phyloP scores from a whole-genome alignment of 352 stramenopile genomes.

The Globisporangium carolinianum region DNA sequence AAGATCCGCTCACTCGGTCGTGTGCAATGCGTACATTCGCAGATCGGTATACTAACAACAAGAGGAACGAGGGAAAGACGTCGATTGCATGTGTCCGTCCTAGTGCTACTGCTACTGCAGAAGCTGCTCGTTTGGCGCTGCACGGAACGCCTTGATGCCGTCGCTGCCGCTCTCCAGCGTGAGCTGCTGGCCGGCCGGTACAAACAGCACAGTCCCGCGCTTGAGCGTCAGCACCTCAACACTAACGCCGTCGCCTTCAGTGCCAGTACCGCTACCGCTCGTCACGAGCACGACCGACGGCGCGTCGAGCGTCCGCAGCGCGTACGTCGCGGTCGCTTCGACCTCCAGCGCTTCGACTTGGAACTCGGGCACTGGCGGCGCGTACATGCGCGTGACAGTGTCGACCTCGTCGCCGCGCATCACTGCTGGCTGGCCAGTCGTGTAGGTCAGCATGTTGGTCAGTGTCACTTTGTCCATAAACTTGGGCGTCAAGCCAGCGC shows the following conservation, averaged over 20 bases:
- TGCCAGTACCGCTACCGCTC: constrained; percentile 20
- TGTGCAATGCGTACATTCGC: no score
- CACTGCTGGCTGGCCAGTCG: constrained; percentile 47
- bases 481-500: constrained; percentile 97
- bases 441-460: constrained; percentile 97
- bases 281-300: constrained; percentile 55
- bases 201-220: constrained; percentile 45
- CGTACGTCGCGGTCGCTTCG: constrained; percentile 26
- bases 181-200: constrained; percentile 37
- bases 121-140: constrained; percentile 44
- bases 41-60: no score
- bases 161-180: constrained; percentile 26
- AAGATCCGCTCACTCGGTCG: no score
- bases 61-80: no score
- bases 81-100: no score
- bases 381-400: constrained; percentile 75
- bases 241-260: not conserved
- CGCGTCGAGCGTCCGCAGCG: constrained; percentile 24
- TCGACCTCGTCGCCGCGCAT: constrained; percentile 44
- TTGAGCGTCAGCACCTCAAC: not conserved
- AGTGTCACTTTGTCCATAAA: constrained; percentile 98
- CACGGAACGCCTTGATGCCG: constrained; percentile 36
- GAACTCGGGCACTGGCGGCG: constrained; percentile 88
- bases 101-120: not conserved
- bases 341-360: constrained; percentile 73